These are phyloP conservation scores for Debaryomyces psychrophilus DNA, from an alignment of 1,139 yeast genomes.

Conservation along the genomic window DNA sequence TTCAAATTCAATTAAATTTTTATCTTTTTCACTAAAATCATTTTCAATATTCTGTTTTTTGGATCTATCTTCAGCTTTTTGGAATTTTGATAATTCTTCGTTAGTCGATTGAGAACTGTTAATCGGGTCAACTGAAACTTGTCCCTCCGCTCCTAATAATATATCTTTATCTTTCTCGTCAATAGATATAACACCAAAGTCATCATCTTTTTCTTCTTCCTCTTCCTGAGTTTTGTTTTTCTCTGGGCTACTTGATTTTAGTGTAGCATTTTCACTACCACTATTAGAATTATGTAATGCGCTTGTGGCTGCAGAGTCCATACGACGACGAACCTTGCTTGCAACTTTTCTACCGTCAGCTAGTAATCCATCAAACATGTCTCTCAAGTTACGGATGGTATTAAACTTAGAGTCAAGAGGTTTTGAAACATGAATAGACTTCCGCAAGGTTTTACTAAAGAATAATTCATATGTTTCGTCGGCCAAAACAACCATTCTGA, in stretches of 20 bases:
- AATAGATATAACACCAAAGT: constrained; percentile 49
- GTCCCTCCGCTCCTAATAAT: constrained; percentile 51
- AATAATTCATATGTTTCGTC: constrained; percentile 90
- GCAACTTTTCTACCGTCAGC: constrained; percentile 95
- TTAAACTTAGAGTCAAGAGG: constrained; percentile 49
- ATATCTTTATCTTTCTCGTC: constrained; percentile 52
- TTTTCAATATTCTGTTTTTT: constrained; percentile 8
- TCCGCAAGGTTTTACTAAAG: constrained; percentile 67
- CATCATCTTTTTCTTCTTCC: constrained; percentile 52
- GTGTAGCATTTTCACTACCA: constrained; percentile 28
- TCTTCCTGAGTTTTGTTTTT: constrained; percentile 14
- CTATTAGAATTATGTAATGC: constrained; percentile 18
- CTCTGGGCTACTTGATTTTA: constrained; percentile 30
- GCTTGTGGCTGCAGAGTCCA: constrained; percentile 64
- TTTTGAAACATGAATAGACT: constrained; percentile 68
- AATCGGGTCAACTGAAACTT: constrained; percentile 31
- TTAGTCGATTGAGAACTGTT: constrained; percentile 13
- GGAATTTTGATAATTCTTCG: constrained; percentile 18
- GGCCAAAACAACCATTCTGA: constrained; percentile 91
- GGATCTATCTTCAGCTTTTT: constrained; percentile 16
- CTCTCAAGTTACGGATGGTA: constrained; percentile 68
- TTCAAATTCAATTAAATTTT: constrained; percentile 34
- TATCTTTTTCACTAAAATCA: constrained; percentile 11
- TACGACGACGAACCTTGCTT: constrained; percentile 79
- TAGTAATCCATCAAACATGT: constrained; percentile 86